Evolutionary conservation across 1,284 basidiomycete genomes (phyloP), one percentile per base, ranked within the genome.

Genomic region (Malassezia yamatoensis): DNA sequence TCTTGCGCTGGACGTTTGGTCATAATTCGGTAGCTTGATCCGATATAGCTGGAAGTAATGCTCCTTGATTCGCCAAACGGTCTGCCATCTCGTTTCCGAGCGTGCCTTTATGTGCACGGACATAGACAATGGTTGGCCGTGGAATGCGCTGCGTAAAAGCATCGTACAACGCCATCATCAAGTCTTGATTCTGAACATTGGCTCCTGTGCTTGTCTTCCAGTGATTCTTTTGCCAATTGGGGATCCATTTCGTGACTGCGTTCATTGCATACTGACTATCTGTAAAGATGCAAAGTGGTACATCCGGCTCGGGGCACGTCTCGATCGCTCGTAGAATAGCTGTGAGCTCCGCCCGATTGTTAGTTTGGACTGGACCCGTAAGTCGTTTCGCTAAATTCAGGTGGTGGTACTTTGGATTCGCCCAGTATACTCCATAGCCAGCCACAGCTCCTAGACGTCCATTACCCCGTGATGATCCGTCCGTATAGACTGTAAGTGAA

Each of bases 331-430:
- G 83, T 15, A 84, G 76, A 60, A 90, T 85, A 3, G 86, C 87
- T 85, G 88, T 44, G 29, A 91, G 79, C 72, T 91, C 88, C 3
- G 87, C 88, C 12, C 87, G 79, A 61, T 91, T 90, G 70, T 91
- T 91, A 0, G 88, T 90, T 70, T 90, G 88, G 43, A 58, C 32
- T 10, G 76, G 77, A 1, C 88, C 89, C 2, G 86, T 85, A 63
- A 87, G 85, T 18, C 88, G 79, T 64, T 87, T 85, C 0, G 83
- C 79, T 2, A 88, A 72, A 66, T 88, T 88, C 48, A 87, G 87
- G 53, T 29, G 42, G 15, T 41, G 46, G 33, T 49, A 54, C 11
- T 49, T 33, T 3, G 59, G 34, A 21, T 63, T 55, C 33, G 55
- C 60, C 47, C 64, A 73, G 53, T 59, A 72, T 11, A 74, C 68